These are phyloP conservation scores for Boletellus ananiceps DNA, from an alignment of 768 basidiomycete species.

Conservation along the genomic window DNA sequence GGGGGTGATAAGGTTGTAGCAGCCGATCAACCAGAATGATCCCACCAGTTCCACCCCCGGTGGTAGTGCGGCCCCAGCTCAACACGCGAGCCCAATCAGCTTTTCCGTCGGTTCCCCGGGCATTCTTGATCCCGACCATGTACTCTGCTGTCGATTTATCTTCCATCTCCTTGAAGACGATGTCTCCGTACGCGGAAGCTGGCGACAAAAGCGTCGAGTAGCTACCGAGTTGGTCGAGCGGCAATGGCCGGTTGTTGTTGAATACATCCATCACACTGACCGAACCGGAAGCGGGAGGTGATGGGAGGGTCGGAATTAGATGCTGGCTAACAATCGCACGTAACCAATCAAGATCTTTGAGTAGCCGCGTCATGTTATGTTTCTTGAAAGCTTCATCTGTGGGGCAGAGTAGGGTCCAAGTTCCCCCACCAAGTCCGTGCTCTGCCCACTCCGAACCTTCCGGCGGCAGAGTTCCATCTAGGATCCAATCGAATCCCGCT, in stretches of 20 bases:
- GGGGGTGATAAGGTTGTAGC: constrained; percentile 79
- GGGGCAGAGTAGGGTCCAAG: constrained; percentile 91
- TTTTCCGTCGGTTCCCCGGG: constrained; percentile 58
- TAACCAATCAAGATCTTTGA: constrained; percentile 50
- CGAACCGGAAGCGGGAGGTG: constrained; percentile 18
- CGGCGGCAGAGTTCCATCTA: constrained; percentile 80
- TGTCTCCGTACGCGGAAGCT: constrained; percentile 67
- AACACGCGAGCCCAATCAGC: constrained; percentile 63
- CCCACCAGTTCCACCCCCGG: constrained; percentile 71
- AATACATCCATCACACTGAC: constrained; percentile 33
- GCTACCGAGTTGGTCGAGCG: constrained; percentile 63
- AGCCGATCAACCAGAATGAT: constrained; percentile 85
- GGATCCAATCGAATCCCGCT: constrained; percentile 86
- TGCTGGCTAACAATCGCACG: constrained; percentile 70
- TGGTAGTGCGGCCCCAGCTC: constrained; percentile 74
- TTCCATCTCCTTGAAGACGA: constrained; percentile 63
- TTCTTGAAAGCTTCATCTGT: constrained; percentile 88
- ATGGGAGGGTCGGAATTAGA: constrained; percentile 50
- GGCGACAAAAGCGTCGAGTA: constrained; percentile 76
- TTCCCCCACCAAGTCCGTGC: constrained; percentile 40
- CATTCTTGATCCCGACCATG: constrained; percentile 71
- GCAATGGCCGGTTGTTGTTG: constrained; percentile 69
- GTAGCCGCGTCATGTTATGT: constrained; percentile 73
- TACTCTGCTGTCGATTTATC: constrained; percentile 41
- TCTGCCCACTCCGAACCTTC: constrained; percentile 65